Base-by-base conservation (phyloP, 495 filamentous ascomycete species). In the Penicillium maclennaniae region DNA sequence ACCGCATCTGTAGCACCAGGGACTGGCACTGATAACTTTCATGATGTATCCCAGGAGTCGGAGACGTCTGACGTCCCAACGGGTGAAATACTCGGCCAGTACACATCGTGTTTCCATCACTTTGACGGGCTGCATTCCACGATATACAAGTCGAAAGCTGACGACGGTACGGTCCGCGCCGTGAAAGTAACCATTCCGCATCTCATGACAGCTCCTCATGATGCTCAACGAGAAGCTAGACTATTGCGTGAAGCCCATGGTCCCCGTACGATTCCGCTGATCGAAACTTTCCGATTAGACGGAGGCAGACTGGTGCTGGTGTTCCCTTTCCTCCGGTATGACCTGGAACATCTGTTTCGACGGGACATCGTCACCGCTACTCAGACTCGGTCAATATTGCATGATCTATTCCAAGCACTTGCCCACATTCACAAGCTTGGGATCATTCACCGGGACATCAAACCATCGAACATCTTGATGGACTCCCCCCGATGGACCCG, bases 361-460 rank as follows among this genome's bases (percentile, higher is more conserved):
- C 60, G 67, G 14, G 62, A 69, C 19, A 56, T 69, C 39, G 58
- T 87, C 6, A 69, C 81, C 15, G 65, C 65, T 3, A 25, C 58
- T 7, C 71, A 79, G 43, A 73, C 73, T 16, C 74, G 64, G 38
- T 68, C 67, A 9, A 72, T 79, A 57, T 79, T 95, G 55, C 67
- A 61, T 9, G 83, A 88, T 59, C 59, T 95, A 52, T 91, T 97
- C 69, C 67, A 68, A 15, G 95, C 84, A 7, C 79, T 98, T 9
- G 67, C 68, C 5, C 80, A 88, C 61, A 65, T 95, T 23, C 95
- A 98, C 69, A 53, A 66, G 9, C 68, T 81, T 14, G 83, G 80
- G 7, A 89, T 98, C 46, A 86, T 97, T 57, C 93, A 98, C 68
- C 84, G 93, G 26, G 93, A 98, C 62, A 77, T 98, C 63, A 98